A percentile compares a stretch with the other conserved stretches of the same genome.
Conservation (phyloP, 768 basidiomycete genomes). For the Tulasnella sp. region DNA sequence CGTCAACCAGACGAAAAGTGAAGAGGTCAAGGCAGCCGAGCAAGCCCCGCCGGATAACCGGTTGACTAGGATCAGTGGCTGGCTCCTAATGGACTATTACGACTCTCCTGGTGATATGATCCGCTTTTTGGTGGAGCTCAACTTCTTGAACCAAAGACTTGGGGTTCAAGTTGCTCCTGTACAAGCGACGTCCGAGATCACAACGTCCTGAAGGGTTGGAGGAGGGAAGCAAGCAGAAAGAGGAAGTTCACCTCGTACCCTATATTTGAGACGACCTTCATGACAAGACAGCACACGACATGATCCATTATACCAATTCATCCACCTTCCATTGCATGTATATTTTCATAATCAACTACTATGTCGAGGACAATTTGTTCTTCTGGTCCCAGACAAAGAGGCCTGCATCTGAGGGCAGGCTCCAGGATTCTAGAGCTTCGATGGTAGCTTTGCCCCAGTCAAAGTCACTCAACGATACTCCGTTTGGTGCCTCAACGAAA, state of each 20-base stretch:
- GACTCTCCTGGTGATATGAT: constrained; percentile 54
- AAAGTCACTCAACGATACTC: constrained; percentile 51
- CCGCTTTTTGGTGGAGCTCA: constrained; percentile 71
- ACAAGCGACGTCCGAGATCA: background rate
- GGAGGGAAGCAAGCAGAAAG: background rate
- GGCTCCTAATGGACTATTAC: constrained; percentile 74
- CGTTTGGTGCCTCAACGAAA: constrained; percentile 66
- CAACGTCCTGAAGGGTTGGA: background rate
- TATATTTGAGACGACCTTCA: background rate
- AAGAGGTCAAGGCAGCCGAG: constrained; percentile 23
- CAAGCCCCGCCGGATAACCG: constrained; percentile 10
- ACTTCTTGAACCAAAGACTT: constrained; percentile 42
- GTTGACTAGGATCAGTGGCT: constrained; percentile 52
- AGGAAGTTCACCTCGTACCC: too few relatives aligned
- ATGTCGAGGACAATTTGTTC: background rate
- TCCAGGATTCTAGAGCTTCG: constrained; percentile 61
- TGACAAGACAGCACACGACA: background rate
- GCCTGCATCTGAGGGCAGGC: constrained; percentile 30
- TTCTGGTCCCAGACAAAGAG: constrained; percentile 23
- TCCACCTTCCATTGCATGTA: background rate
- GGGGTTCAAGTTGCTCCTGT: background rate
- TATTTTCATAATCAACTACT: background rate
- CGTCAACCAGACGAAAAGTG: constrained; percentile 10
- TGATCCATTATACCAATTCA: background rate
- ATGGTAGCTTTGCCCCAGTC: constrained; percentile 77